Percentiles rank a stretch among this genome's conserved stretches.
Evolutionary conservation across 345 rosid species (phyloP).

Genomic region (Combretum micranthum): DNA sequence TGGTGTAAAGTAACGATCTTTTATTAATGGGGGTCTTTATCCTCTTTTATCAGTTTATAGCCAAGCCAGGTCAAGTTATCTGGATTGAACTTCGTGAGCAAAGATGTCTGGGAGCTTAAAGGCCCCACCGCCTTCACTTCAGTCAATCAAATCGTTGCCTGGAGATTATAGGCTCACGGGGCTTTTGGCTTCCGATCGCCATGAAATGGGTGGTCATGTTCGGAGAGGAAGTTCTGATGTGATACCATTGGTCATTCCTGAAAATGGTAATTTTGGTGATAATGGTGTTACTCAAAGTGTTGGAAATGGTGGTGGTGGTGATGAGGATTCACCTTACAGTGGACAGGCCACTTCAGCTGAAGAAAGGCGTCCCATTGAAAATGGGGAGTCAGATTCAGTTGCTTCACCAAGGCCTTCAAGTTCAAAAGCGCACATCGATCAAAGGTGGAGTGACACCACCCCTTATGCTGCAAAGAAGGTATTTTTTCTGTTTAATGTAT

Average conservation of each 20-base stretch:
- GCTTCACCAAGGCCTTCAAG: slow-evolving; percentile 39
- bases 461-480: slow-evolving; percentile 79
- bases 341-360: slow-evolving; percentile 29
- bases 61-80: slow-evolving; percentile 20
- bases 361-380: slow-evolving; percentile 36
- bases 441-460: slow-evolving; percentile 72
- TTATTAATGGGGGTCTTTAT: slow-evolving; percentile 14
- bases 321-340: slow-evolving; percentile 78
- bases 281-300: slow-evolving; percentile 24
- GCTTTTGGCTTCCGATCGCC: slow-evolving; percentile 35
- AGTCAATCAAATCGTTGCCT: slow-evolving; percentile 65
- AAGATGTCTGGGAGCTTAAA: slow-evolving; percentile 44
- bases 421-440: slow-evolving; percentile 38
- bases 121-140: slow-evolving; percentile 45
- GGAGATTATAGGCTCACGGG: slow-evolving; percentile 52
- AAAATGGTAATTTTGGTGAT: slow-evolving; percentile 28
- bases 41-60: slow-evolving; percentile 21
- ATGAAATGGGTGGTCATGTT: slow-evolving; percentile 21
- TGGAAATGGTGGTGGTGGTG: slow-evolving; percentile 26
- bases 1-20: slow-evolving; percentile 29
- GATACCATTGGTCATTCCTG: slow-evolving; percentile 26
- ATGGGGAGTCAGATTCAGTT: slow-evolving; percentile 42
- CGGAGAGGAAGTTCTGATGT: slow-evolving; percentile 14
- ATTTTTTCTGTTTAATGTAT: slow-evolving; percentile 7
- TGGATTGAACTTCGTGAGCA: slow-evolving; percentile 13